phyloP scores from a whole-genome alignment of 768 basidiomycete genomes.

The Tephrocybe rancida region DNA sequence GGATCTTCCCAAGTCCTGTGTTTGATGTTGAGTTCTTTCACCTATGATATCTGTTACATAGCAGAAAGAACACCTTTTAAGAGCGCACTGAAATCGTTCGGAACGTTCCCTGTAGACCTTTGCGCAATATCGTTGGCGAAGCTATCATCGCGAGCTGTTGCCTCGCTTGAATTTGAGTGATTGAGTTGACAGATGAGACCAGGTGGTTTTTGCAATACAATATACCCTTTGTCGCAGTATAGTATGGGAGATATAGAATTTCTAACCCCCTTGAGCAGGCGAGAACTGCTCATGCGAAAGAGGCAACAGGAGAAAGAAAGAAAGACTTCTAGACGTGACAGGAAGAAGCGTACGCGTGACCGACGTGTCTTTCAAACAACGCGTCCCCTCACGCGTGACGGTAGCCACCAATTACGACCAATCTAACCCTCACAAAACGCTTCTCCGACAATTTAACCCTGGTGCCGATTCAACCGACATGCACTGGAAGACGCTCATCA shows the following conservation, averaged over 20 bases:
- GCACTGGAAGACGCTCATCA: too few relatives aligned
- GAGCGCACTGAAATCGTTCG: conserved; percentile 34
- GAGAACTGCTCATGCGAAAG: not conserved
- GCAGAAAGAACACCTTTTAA: conserved; percentile 29
- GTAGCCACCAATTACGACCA: too few relatives aligned
- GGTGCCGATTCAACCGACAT: too few relatives aligned
- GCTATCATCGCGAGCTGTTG: too few relatives aligned
- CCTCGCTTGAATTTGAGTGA: too few relatives aligned
- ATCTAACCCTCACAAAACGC: too few relatives aligned
- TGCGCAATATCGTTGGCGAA: too few relatives aligned
- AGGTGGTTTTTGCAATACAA: conserved; percentile 64
- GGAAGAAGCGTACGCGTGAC: not conserved
- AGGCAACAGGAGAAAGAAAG: not conserved
- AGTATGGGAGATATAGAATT: conserved; percentile 23
- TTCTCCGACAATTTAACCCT: too few relatives aligned
- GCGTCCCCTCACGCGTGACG: too few relatives aligned
- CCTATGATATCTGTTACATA: not conserved
- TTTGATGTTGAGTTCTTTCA: not conserved
- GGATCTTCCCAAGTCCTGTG: conserved; percentile 15
- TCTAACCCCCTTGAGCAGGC: not conserved
- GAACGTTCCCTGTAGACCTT: conserved; percentile 3
- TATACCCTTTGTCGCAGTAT: conserved; percentile 55
- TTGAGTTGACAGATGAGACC: conserved; percentile 55
- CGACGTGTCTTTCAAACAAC: not conserved
- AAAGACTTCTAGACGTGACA: too few relatives aligned